Evolutionary conservation across 495 filamentous ascomycete species (phyloP).

Genomic region (Tetracladium marchalianum): DNA sequence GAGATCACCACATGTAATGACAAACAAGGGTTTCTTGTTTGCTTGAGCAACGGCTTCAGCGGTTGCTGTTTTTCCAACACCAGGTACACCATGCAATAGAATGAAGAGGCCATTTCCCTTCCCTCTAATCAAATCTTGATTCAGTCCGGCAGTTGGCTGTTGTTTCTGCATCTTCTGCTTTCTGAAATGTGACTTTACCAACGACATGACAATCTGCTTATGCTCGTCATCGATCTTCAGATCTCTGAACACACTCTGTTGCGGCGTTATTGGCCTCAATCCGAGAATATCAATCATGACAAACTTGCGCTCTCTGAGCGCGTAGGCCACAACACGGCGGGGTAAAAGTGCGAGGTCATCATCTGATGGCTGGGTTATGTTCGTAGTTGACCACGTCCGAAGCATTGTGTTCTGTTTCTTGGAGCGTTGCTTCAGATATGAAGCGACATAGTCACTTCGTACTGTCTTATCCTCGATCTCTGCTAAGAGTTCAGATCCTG

Average conservation of each 20-base stretch:
- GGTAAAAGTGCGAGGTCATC: conserved; percentile 29
- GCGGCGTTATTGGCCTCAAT: neutral
- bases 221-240: conserved; percentile 35
- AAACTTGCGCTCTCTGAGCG: conserved; percentile 24
- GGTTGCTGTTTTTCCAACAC: conserved; percentile 35
- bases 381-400: neutral
- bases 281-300: neutral
- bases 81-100: conserved; percentile 41
- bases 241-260: neutral
- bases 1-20: conserved; percentile 25
- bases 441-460: neutral
- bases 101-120: conserved; percentile 41
- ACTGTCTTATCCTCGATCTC: neutral
- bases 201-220: conserved; percentile 37
- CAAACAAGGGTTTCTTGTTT: conserved; percentile 22
- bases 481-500: neutral
- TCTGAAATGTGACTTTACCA: conserved; percentile 25
- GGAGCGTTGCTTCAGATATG: neutral
- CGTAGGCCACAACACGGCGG: conserved; percentile 29
- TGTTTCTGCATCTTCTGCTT: conserved; percentile 12
- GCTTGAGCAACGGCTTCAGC: conserved; percentile 21
- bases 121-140: conserved; percentile 25
- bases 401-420: neutral
- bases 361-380: conserved; percentile 19
- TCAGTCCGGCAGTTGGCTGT: neutral